Evolutionary conservation across 768 basidiomycete species (phyloP), one percentile per base, ranked within the genome.

Genomic region (Jaapia argillacea): DNA sequence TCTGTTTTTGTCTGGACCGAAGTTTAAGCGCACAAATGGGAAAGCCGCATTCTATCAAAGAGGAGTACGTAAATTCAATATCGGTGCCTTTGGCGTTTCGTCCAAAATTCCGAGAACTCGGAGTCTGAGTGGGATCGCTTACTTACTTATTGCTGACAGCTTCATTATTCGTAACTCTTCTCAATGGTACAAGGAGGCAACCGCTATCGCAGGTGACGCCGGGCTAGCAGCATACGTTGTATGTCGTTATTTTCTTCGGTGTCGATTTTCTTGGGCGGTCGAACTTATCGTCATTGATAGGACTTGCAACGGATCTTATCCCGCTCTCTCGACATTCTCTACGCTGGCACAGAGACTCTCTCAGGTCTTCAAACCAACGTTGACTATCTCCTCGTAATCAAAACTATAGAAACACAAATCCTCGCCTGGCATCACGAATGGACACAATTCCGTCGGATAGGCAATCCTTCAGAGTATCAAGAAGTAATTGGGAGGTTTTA

Each of bases 1-100:
- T 90, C 46, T 91, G 87, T 54, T 92, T 81, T 59, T 75, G 74
- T 45, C 70, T 96, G 25, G 93, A 97, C 58, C 73, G 90, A 48
- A 94, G 91, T 53, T 74, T 85, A 46, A 88, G 90, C 51, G 87
- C 93, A 1, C 92, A 94, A 63, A 90, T 97, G 90, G 93, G 93
- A 36, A 97, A 96, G 64, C 94, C 94, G 3, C 80, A 87, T 56
- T 79, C 83, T 2, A 82, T 97, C 51, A 81, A 84, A 57, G 94
- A 97, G 63, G 94, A 99, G 88, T 91, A 57, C 52, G 88, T n/a
- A n/a, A 72, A 22, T 27, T 16, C 40, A n/a, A 37, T 16, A 23
- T 12, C 37, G 12, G 33, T 38, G 27, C 27, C 43, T 33, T 41
- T 28, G 31, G 35, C 26, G 4, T 26, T 43, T 24, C 42, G 18